These are phyloP conservation scores for Larix kaempferi DNA, from an alignment of 75 land plant genomes.

Conservation along the genomic window DNA sequence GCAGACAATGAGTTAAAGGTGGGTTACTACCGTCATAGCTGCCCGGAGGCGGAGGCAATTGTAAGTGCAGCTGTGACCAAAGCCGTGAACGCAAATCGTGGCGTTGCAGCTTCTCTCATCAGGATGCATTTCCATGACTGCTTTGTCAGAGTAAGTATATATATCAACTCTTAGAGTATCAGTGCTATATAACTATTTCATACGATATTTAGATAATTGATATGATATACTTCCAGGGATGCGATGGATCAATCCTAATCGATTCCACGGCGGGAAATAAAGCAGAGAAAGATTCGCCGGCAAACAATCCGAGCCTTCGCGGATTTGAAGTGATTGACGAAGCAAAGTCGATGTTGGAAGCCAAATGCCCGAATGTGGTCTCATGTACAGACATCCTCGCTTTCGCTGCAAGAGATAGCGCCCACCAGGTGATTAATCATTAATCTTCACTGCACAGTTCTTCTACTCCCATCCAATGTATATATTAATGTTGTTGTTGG, in stretches of 20 bases:
- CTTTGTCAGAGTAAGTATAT: constrained; percentile 21
- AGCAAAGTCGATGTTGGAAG: constrained; percentile 11
- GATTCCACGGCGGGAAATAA: constrained; percentile 4
- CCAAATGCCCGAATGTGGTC: constrained; percentile 16
- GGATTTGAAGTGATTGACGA: constrained; percentile 12
- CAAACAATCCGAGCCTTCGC: constrained; percentile 8
- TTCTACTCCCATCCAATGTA: too few relatives aligned
- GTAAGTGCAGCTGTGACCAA: constrained; percentile 11
- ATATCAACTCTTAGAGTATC: too few relatives aligned
- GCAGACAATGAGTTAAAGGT: background rate
- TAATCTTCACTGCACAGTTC: too few relatives aligned
- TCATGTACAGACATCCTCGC: constrained; percentile 24
- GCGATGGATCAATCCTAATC: constrained; percentile 20
- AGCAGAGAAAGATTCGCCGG: constrained; percentile 18
- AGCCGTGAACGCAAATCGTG: constrained; percentile 9
- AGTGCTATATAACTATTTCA: too few relatives aligned
- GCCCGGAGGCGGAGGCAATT: constrained; percentile 29
- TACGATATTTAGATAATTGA: background rate
- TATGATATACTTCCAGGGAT: constrained; percentile 8
- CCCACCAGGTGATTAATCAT: background rate
- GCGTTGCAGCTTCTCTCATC: constrained; percentile 17
- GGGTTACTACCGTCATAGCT: constrained; percentile 23
- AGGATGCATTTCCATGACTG: constrained; percentile 39
- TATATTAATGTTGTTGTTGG: too few relatives aligned
- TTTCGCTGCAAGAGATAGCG: constrained; percentile 14